Evolutionary conservation across 202 grass and related monocot species (phyloP), one percentile per base, ranked within the genome.

Genomic region (Cymbopogon flexuosus): DNA sequence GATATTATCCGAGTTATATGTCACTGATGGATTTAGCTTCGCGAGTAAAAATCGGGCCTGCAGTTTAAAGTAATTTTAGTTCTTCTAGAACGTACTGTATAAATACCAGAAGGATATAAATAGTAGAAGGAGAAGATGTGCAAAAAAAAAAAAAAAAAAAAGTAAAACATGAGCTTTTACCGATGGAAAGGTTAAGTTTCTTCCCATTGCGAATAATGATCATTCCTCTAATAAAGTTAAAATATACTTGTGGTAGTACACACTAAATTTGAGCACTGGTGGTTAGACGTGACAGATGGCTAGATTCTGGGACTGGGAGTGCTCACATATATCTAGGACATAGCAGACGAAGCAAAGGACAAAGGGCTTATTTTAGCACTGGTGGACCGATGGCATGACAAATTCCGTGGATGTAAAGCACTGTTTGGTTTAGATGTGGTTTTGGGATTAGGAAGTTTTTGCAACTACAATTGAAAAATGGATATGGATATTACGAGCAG

Each of bases 21-120:
- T 86, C 11, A 92, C 85, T 3, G 94, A 97, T 74, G 94, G 94
- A 68, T 97, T 97, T 72, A 97, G 27, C 82, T 97, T 94, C 65
- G 92, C 94, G 36, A 97, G 78, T 72, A 97, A 81, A 79, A 97
- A 97, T 40, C 91, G 94, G 79, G 89, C 89, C 94, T 94, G 85
- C 73, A 64, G 30, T 46, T 57, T 76, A 23, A 79, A 41, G 60
- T 68, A 49, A 62, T 6, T 5, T 64, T 65, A 67, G 8, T 75
- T 67, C n/a, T 23, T 58, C 12, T 37, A 23, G 8, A 40, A 49
- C 3, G 70, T 5, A 43, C 27, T 8, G 69, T 12, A 43, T 19
- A 76, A 68, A 29, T 2, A 54, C 11, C 61, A 21, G 46, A 27
- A 37, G 24, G 30, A 46, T 79, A 5, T 37, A 12, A 1, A 5